These are phyloP conservation scores for Globisporangium barbulae DNA, from an alignment of 352 stramenopile genomes.

Conservation along the genomic window DNA sequence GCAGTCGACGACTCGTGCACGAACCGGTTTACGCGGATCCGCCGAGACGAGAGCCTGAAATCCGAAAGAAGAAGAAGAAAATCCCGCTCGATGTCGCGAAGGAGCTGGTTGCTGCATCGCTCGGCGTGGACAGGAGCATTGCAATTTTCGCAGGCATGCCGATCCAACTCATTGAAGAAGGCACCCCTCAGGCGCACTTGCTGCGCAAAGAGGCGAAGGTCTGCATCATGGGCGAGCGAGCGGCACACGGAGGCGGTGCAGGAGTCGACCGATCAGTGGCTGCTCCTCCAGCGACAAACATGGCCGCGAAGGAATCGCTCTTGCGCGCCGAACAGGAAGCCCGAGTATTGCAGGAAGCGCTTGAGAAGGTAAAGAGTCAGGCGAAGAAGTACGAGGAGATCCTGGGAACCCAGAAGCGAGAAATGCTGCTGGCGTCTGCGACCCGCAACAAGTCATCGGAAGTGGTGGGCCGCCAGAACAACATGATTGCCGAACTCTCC, in stretches of 20 bases:
- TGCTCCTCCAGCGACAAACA: constrained; percentile 10
- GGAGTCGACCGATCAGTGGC: neutral
- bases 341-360: constrained; percentile 69
- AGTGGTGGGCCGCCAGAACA: constrained; percentile 78
- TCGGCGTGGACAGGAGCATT: constrained; percentile 60
- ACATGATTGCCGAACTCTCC: constrained; percentile 72
- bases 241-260: neutral
- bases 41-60: constrained; percentile 25
- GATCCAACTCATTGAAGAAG: constrained; percentile 73
- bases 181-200: constrained; percentile 72
- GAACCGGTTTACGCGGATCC: constrained; percentile 24
- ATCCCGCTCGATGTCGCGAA: constrained; percentile 80
- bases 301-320: constrained; percentile 64
- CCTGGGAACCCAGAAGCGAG: constrained; percentile 62
- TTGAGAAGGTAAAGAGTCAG: constrained; percentile 82
- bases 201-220: constrained; percentile 80
- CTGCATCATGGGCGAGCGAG: constrained; percentile 46
- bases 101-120: constrained; percentile 75
- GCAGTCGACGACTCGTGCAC: constrained; percentile 37
- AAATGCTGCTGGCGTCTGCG: constrained; percentile 67
- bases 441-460: constrained; percentile 72
- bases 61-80: constrained; percentile 70
- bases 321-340: constrained; percentile 70
- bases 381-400: constrained; percentile 86
- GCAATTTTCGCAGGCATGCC: constrained; percentile 74